Evolutionary conservation across 805 yeast species (phyloP), one percentile per base, ranked within the genome.

Genomic region (Cyberlindnera saturnus): DNA sequence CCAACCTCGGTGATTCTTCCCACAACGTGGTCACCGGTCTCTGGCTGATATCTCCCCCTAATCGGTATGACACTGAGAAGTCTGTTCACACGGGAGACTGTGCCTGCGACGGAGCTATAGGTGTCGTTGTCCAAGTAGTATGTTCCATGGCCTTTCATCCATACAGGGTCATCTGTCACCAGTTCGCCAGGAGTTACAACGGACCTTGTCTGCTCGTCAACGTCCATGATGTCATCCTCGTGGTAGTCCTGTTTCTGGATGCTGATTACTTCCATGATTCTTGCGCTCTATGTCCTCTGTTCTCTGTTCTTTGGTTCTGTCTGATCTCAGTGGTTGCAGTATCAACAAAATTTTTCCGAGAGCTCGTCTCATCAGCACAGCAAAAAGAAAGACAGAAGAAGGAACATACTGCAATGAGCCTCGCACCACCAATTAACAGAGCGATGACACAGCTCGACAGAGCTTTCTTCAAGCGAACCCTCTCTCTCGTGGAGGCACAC

Each of bases 91-190:
- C 91, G 74, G 1, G 86, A 76, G 5, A 93, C 82, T 10, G 81
- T 80, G 5, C 99, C 99, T 0, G 96, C 96, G 6, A 91, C 96
- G 0, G 97, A 83, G 3, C 96, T 83, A 61, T 77, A 88, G 0
- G 96, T 88, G 53, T 74, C 70, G 51, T 82, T 83, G 30, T 79
- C 80, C 33, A 84, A 66, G 51, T 82, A 78, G 61, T 88, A 93
- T 0, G 98, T 93, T 6, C 99, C 99, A 59, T 91, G 99, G 28
- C 99, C 99, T 59, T 95, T 78, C 99, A 93, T 93, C 97, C 98
- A 93, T 3, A 82, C 75, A 6, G 96, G 86, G 57, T 93, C 98
- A 53, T 86, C 93, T 0, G 98, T 93, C n/a, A 93, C 86, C 40
- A 90, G 67, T 61, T 93, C 97, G 9, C 99, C 99, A 0, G 99